Conservation (phyloP, 441 rosid genomes). For the Theobroma grandiflorum region DNA sequence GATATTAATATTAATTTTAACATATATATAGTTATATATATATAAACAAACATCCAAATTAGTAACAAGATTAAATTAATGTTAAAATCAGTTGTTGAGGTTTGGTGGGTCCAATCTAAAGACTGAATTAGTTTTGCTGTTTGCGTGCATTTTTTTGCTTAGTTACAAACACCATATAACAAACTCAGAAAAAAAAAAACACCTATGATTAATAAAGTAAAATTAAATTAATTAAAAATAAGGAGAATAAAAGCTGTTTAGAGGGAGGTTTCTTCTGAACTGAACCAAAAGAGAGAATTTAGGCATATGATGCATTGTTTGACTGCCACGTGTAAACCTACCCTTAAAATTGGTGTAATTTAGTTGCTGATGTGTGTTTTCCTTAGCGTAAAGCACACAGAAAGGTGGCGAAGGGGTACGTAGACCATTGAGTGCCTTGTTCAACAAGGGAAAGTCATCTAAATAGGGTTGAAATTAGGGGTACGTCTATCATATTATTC, state of each 20-base stretch:
- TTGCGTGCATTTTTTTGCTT: slow-evolving; percentile 1
- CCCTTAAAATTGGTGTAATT: not conserved
- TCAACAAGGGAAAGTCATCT: not conserved
- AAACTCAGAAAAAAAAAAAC: not conserved
- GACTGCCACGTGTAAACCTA: not conserved
- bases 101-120: slow-evolving; percentile 15
- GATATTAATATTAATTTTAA: no score
- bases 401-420: slow-evolving; percentile 7
- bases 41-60: not conserved
- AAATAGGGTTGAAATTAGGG: slow-evolving; percentile 10
- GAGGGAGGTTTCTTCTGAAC: not conserved
- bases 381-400: not conserved
- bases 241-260: not conserved
- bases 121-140: slow-evolving; percentile 4
- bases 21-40: no score
- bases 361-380: slow-evolving; percentile 11
- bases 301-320: not conserved
- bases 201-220: not conserved
- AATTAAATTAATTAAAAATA: not conserved
- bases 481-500: not conserved
- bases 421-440: not conserved
- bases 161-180: not conserved
- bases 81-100: not conserved
- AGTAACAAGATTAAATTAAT: no score
- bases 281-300: not conserved